Evolutionary conservation across 371 early-diverging fungal genomes (phyloP), one percentile per base, ranked within the genome.

Genomic region (Mortierella sp.): DNA sequence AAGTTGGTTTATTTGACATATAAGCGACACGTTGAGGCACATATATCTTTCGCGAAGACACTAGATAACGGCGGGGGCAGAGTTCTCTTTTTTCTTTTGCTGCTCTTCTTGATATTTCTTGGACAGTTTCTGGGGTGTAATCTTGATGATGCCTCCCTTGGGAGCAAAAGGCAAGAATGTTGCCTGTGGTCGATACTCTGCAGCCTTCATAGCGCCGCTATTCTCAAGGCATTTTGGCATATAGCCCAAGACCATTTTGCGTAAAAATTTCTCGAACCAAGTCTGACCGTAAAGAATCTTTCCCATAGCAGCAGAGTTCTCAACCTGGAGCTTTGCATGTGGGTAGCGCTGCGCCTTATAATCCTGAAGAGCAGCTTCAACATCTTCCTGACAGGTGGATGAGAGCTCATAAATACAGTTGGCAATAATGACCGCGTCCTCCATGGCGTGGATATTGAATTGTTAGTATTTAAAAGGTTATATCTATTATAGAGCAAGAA

Each of bases 341-440:
- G 18, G 18, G 24, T 39, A 61, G 5, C 61, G 61, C 18, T 61
- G 39, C 40, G 5, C 18, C 11, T 39, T 61, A 57, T 72, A 72
- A 43, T 64, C 72, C 37, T 60, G 64, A 26, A 72, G 28, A 0
- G 72, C 72, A 16, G 58, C 59, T 8, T 55, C 35, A 57, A 73
- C 49, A 24, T 62, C 47, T 9, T 37, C 16, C 3, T 26, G 5
- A n/a, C 45, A 37, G 14, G 24, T 24, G 8, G 66, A 54, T 12
- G 5, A 22, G 28, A 74, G 26, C 14, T 74, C 68, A n/a, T 74
- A 68, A 18, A 74, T 12, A 26, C 67, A 62, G 49, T 73, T 73
- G 37, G 67, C 73, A n/a, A 73, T 28, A 8, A 67, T 45, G 20
- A 58, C 65, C 18, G 74, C 68, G 26, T 74, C 74, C 45, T 74